Conservation (phyloP, 352 stramenopile genomes). For the Phytophthora foliorum region DNA sequence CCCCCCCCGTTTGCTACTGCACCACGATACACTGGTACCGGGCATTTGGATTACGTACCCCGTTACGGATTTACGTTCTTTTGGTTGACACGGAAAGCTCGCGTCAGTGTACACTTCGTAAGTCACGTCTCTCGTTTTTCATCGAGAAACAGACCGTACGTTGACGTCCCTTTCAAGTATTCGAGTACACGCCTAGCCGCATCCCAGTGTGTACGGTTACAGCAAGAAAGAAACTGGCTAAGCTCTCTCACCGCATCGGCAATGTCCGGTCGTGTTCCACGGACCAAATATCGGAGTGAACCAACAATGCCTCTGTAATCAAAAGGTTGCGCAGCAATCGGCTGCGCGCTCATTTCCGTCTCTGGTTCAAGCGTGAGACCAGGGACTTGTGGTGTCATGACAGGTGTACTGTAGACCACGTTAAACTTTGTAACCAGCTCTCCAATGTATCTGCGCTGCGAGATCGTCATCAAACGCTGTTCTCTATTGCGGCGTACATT, state of each 20-base stretch:
- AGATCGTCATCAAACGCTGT: background rate
- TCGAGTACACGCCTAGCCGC: background rate
- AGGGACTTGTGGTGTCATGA: background rate
- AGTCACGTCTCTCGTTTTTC: background rate
- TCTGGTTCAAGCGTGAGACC: background rate
- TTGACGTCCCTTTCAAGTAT: background rate
- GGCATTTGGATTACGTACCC: background rate
- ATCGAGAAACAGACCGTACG: conserved; percentile 1
- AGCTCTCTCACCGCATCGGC: background rate
- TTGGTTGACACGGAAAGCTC: background rate
- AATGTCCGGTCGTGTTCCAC: background rate
- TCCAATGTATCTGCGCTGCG: background rate
- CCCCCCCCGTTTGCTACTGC: conserved; percentile 1
- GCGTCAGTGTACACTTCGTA: conserved; percentile 1
- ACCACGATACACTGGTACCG: background rate
- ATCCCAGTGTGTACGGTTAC: background rate
- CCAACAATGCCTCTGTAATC: background rate
- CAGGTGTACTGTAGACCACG: background rate
- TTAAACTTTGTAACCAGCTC: background rate
- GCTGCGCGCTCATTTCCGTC: background rate
- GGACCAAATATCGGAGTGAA: background rate
- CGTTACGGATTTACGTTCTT: background rate
- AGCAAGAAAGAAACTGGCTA: background rate
- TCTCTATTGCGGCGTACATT: background rate
- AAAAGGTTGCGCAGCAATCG: background rate